A percentile compares a stretch with the other conserved stretches of the same genome.
Evolutionary conservation across 1,284 basidiomycete species (phyloP).

Genomic region (Ustilago tritici): DNA sequence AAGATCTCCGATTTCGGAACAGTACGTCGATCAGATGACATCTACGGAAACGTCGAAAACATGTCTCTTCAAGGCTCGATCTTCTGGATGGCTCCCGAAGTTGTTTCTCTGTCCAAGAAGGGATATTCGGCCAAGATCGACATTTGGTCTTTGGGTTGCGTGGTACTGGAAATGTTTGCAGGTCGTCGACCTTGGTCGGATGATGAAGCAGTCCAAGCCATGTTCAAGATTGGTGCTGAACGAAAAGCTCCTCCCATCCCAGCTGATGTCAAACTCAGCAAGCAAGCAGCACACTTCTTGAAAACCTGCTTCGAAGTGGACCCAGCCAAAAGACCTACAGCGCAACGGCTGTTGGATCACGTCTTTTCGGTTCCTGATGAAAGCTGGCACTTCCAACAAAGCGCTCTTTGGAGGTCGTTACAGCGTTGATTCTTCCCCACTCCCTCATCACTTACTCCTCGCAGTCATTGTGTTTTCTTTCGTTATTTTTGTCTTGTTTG

Average conservation of each 20-base stretch:
- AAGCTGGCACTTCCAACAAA: constrained; percentile 60
- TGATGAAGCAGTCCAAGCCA: constrained; percentile 88
- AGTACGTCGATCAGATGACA: constrained; percentile 74
- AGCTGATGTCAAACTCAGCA: constrained; percentile 79
- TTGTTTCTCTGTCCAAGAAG: constrained; percentile 81
- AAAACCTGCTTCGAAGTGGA: constrained; percentile 90
- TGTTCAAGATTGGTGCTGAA: constrained; percentile 90
- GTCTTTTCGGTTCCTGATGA: constrained; percentile 75
- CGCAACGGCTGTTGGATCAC: constrained; percentile 84
- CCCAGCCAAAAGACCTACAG: constrained; percentile 85
- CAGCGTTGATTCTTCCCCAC: constrained; percentile 12
- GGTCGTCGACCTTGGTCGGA: constrained; percentile 92
- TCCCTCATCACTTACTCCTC: neutral
- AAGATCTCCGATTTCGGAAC: constrained; percentile 95
- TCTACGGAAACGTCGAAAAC: constrained; percentile 83
- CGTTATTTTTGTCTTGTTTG: neutral
- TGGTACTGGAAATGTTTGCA: constrained; percentile 97
- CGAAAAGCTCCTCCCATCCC: constrained; percentile 90
- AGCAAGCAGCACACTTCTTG: constrained; percentile 86
- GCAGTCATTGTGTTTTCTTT: neutral
- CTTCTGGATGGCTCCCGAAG: constrained; percentile 99
- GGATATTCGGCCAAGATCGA: constrained; percentile 96
- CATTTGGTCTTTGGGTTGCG: constrained; percentile 97
- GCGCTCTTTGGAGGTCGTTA: constrained; percentile 46
- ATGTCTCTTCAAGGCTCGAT: constrained; percentile 90